Evolutionary conservation across 2,329 filamentous ascomycete genomes (phyloP).

Genomic region (Metarhizium sp.): DNA sequence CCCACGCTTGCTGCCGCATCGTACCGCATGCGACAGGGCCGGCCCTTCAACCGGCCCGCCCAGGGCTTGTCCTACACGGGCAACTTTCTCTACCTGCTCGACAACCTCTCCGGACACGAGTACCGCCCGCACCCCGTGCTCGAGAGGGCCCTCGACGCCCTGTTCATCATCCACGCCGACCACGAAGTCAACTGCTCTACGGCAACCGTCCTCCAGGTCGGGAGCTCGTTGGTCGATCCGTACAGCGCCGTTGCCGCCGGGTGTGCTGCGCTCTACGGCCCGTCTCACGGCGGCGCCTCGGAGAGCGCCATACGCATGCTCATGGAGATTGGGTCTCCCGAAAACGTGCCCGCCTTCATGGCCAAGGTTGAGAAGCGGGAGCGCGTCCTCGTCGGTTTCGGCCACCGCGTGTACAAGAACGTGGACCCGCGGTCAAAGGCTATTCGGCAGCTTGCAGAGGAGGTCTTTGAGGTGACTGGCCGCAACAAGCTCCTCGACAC

Average conservation of each 20-base stretch:
- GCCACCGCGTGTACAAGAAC: constrained; percentile 45
- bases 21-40: constrained; percentile 43
- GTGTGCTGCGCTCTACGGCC: constrained; percentile 44
- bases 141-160: constrained; percentile 39
- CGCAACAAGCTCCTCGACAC: constrained; percentile 42
- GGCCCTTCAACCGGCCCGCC: constrained; percentile 39
- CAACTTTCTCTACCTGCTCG: constrained; percentile 46
- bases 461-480: constrained; percentile 39
- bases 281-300: constrained; percentile 50
- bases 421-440: constrained; percentile 42
- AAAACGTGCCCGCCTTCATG: constrained; percentile 42
- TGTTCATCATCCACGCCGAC: constrained; percentile 48
- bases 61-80: constrained; percentile 40
- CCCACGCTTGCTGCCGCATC: constrained; percentile 40
- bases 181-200: constrained; percentile 51
- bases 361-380: constrained; percentile 39
- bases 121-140: constrained; percentile 39
- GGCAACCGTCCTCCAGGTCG: constrained; percentile 45
- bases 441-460: constrained; percentile 38
- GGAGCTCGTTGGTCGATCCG: constrained; percentile 46
- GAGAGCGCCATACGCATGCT: constrained; percentile 47
- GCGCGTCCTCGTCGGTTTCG: constrained; percentile 44
- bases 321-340: constrained; percentile 38
- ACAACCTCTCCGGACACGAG: constrained; percentile 37
- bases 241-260: constrained; percentile 43